These are phyloP conservation scores for Solanum appendiculatum DNA, from an alignment of 257 asterid species.

Conservation along the genomic window DNA sequence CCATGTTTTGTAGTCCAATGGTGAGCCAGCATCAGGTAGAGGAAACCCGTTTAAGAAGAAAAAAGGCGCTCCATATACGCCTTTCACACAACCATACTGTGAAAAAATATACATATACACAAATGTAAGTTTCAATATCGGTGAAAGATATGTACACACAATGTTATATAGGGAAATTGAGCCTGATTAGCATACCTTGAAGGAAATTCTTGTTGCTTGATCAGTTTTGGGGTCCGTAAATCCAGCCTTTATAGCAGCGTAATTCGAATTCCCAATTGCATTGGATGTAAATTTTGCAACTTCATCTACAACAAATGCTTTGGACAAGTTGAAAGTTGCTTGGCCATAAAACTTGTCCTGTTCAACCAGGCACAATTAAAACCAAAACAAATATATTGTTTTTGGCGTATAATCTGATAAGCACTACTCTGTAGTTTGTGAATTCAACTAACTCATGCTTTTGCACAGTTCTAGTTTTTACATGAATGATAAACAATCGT, in stretches of 20 bases:
- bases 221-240: constrained; percentile 47
- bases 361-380: neutral
- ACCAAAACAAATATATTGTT: neutral
- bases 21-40: constrained; percentile 59
- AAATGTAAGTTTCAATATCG: neutral
- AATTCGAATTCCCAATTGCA: constrained; percentile 31
- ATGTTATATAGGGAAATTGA: neutral
- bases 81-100: constrained; percentile 79
- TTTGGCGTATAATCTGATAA: neutral
- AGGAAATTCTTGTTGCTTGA: constrained; percentile 53
- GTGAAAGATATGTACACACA: neutral
- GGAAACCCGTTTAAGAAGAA: constrained; percentile 91
- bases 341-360: constrained; percentile 53
- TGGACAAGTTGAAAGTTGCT: constrained; percentile 48
- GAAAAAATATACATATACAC: neutral
- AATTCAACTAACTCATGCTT: neutral
- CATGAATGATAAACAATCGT: neutral
- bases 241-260: constrained; percentile 40
- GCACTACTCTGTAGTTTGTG: neutral
- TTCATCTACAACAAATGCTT: constrained; percentile 20
- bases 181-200: constrained; percentile 46
- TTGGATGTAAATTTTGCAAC: constrained; percentile 25
- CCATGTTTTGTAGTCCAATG: constrained; percentile 49
- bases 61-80: constrained; percentile 79
- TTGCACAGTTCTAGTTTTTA: neutral